Conservation (phyloP, 139 green algal genomes). For the Volvox reticuliferus region DNA sequence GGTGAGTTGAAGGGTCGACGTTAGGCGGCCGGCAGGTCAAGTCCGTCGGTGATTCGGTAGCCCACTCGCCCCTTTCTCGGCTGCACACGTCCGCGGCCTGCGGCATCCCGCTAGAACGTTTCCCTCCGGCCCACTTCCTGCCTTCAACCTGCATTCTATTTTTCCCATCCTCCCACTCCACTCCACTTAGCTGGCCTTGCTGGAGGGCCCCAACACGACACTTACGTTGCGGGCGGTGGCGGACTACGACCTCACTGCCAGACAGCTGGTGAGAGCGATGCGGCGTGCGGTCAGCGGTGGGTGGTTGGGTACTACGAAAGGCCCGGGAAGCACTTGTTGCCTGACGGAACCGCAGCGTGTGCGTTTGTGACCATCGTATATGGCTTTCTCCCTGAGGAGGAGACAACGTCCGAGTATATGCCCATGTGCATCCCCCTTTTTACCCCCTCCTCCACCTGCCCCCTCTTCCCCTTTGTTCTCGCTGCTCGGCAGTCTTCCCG, state of each 20-base stretch:
- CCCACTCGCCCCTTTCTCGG: neutral
- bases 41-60: neutral
- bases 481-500: conserved; percentile 12
- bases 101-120: neutral
- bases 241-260: conserved; percentile 16
- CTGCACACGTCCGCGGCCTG: neutral
- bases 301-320: neutral
- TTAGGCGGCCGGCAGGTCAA: too few species aligned
- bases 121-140: neutral
- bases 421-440: neutral
- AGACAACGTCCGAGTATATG: neutral
- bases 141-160: neutral
- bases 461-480: neutral
- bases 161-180: neutral
- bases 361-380: neutral
- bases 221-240: conserved; percentile 50
- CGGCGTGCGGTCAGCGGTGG: neutral
- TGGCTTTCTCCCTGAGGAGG: neutral
- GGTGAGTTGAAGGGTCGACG: neutral
- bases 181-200: conserved; percentile 11
- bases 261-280: neutral
- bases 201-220: conserved; percentile 55
- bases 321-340: too few species aligned
- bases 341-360: neutral
- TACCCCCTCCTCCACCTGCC: neutral